A percentile compares a stretch with the other conserved stretches of the same genome.
Conservation (phyloP, 169 alveolate species). For the Plasmodium falciparum region DNA sequence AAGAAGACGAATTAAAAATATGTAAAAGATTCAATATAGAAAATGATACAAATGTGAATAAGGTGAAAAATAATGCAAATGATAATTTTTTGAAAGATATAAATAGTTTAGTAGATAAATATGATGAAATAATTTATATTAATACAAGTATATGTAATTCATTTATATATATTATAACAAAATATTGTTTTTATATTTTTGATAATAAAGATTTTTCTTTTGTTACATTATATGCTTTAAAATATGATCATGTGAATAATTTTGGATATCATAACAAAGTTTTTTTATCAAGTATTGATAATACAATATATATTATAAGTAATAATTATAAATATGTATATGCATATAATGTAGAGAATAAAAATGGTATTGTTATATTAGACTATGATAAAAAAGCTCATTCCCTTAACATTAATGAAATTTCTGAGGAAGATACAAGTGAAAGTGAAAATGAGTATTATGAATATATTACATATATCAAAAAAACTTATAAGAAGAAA, state of each 20-base stretch:
- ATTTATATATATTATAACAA: conserved; percentile 56
- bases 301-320: conserved; percentile 72
- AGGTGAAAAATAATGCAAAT: neutral
- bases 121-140: conserved; percentile 60
- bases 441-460: conserved; percentile 77
- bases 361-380: conserved; percentile 35
- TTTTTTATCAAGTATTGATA: conserved; percentile 55
- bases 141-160: conserved; percentile 63
- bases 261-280: conserved; percentile 57
- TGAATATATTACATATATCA: conserved; percentile 75
- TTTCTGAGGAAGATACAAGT: conserved; percentile 58
- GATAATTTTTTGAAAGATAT: neutral
- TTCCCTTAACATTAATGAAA: conserved; percentile 38
- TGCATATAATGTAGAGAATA: conserved; percentile 45
- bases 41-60: conserved; percentile 15
- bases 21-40: conserved; percentile 23
- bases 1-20: conserved; percentile 75
- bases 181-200: conserved; percentile 59
- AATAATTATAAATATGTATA: conserved; percentile 58
- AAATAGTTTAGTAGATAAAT: neutral
- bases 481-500: conserved; percentile 60
- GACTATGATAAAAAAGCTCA: conserved; percentile 62
- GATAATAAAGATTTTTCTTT: conserved; percentile 72
- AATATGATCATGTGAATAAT: conserved; percentile 14
- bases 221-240: conserved; percentile 45